phyloP scores from a whole-genome alignment of 1,139 yeast genomes.

The Kodamaea suecica region DNA sequence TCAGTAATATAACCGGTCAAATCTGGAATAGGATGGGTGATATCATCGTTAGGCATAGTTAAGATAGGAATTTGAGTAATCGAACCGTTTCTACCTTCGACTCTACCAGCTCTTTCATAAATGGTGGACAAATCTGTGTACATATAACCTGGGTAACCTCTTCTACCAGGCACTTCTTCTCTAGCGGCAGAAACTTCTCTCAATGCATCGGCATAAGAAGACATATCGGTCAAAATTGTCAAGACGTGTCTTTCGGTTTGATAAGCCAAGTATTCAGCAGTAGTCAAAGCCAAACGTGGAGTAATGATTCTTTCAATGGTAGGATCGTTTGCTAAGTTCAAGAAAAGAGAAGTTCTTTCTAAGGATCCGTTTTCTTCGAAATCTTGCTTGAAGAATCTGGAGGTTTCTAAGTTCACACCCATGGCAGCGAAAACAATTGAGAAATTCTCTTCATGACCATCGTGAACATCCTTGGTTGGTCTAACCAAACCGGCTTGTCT shows the following conservation, averaged over 20 bases:
- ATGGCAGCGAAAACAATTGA: slow-evolving; percentile 98
- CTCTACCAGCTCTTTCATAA: slow-evolving; percentile 99
- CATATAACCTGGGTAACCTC: slow-evolving; percentile 99
- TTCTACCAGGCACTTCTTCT: slow-evolving; percentile 99
- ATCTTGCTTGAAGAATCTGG: slow-evolving; percentile 95
- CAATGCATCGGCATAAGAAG: slow-evolving; percentile 97
- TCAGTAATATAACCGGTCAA: slow-evolving; percentile 99
- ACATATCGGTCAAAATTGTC: slow-evolving; percentile 97
- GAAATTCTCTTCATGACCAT: slow-evolving; percentile 99
- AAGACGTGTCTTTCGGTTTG: slow-evolving; percentile 99
- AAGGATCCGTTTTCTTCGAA: slow-evolving; percentile 98
- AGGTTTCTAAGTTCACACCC: slow-evolving; percentile 93
- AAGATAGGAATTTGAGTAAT: slow-evolving; percentile 98
- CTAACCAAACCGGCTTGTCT: slow-evolving; percentile 99
- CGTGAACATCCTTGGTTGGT: slow-evolving; percentile 99
- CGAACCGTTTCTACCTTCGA: slow-evolving; percentile 99
- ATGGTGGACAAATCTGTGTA: slow-evolving; percentile 98
- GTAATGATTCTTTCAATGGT: slow-evolving; percentile 99
- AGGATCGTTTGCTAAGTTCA: slow-evolving; percentile 98
- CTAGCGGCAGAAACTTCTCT: slow-evolving; percentile 99
- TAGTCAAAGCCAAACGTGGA: slow-evolving; percentile 98
- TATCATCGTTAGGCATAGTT: slow-evolving; percentile 99
- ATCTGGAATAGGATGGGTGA: slow-evolving; percentile 99
- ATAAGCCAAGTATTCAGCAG: slow-evolving; percentile 97
- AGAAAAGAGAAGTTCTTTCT: slow-evolving; percentile 94